A percentile compares a stretch with the other conserved stretches of the same genome.
These are phyloP conservation scores for Talaromyces sp. DNA, from an alignment of 2,329 filamentous ascomycete genomes.

Conservation along the genomic window DNA sequence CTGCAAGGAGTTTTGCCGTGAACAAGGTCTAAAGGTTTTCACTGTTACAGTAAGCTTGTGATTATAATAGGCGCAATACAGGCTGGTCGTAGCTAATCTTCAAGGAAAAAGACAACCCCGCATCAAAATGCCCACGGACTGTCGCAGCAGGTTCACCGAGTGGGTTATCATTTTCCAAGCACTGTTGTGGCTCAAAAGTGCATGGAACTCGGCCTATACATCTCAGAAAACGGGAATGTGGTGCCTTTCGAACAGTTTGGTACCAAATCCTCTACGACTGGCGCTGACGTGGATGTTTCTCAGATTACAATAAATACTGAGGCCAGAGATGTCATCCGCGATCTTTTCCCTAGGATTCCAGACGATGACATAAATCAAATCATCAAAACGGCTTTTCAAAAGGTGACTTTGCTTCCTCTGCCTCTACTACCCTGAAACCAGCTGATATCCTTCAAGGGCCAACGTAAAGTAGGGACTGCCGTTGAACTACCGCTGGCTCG, in stretches of 20 bases:
- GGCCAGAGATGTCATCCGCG: slow-evolving; percentile 58
- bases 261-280: slow-evolving; percentile 27
- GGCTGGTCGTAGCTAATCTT: slow-evolving; percentile 5
- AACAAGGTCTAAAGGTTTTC: slow-evolving; percentile 54
- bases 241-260: slow-evolving; percentile 37
- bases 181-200: slow-evolving; percentile 60
- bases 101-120: slow-evolving; percentile 46
- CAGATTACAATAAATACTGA: slow-evolving; percentile 55
- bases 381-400: slow-evolving; percentile 60
- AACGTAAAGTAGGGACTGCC: slow-evolving; percentile 58
- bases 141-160: slow-evolving; percentile 60
- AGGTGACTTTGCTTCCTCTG: slow-evolving; percentile 43
- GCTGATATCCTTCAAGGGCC: slow-evolving; percentile 44
- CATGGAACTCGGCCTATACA: slow-evolving; percentile 46
- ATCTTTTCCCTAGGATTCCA: slow-evolving; percentile 64
- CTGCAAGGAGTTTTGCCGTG: slow-evolving; percentile 60
- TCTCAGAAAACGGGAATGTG: slow-evolving; percentile 50
- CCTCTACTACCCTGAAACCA: slow-evolving; percentile 15
- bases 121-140: slow-evolving; percentile 53
- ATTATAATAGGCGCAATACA: too few species aligned
- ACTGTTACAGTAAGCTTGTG: slow-evolving; percentile 58
- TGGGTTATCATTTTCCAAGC: slow-evolving; percentile 63
- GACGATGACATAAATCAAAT: slow-evolving; percentile 58
- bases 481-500: slow-evolving; percentile 54
- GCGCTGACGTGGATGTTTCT: slow-evolving; percentile 34